These are phyloP conservation scores for Exophiala sideris DNA, from an alignment of 2,329 filamentous ascomycete genomes.

Conservation along the genomic window DNA sequence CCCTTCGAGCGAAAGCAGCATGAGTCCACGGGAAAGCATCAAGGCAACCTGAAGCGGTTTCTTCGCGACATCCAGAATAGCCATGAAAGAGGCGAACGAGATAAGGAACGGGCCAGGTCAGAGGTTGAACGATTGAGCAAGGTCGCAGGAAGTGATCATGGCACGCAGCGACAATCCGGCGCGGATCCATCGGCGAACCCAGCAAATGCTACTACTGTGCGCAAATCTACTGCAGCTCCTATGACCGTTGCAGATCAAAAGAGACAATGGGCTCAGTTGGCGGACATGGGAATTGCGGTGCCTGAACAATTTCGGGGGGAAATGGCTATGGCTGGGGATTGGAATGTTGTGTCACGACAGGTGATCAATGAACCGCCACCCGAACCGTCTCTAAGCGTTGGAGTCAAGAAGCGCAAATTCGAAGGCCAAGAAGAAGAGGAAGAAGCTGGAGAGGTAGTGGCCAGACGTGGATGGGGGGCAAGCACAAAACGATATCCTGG, in stretches of 20 bases:
- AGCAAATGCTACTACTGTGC: conserved; percentile 29
- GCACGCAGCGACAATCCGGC: conserved; percentile 34
- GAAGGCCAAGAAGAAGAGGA: conserved; percentile 42
- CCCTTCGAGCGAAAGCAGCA: conserved; percentile 85
- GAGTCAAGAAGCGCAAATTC: conserved; percentile 45
- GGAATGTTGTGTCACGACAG: conserved; percentile 64
- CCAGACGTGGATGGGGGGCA: conserved; percentile 45
- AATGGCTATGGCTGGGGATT: conserved; percentile 85
- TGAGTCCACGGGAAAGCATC: conserved; percentile 80
- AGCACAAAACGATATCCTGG: conserved; percentile 40
- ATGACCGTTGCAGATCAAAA: conserved; percentile 66
- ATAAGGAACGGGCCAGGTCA: conserved; percentile 75
- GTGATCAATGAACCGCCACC: conserved; percentile 30
- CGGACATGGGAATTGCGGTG: conserved; percentile 78
- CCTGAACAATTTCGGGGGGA: conserved; percentile 74
- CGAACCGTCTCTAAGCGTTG: conserved; percentile 43
- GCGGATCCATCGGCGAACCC: conserved; percentile 31
- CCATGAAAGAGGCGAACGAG: conserved; percentile 75
- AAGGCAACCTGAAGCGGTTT: conserved; percentile 81
- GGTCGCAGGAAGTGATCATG: conserved; percentile 50
- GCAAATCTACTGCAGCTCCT: conserved; percentile 32
- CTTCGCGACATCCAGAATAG: conserved; percentile 82
- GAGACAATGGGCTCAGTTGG: conserved; percentile 80
- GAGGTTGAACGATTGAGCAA: conserved; percentile 86
- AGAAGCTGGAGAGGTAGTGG: conserved; percentile 35